These are phyloP conservation scores for Agroathelia rolfsii DNA, from an alignment of 1,284 basidiomycete species.

Conservation along the genomic window DNA sequence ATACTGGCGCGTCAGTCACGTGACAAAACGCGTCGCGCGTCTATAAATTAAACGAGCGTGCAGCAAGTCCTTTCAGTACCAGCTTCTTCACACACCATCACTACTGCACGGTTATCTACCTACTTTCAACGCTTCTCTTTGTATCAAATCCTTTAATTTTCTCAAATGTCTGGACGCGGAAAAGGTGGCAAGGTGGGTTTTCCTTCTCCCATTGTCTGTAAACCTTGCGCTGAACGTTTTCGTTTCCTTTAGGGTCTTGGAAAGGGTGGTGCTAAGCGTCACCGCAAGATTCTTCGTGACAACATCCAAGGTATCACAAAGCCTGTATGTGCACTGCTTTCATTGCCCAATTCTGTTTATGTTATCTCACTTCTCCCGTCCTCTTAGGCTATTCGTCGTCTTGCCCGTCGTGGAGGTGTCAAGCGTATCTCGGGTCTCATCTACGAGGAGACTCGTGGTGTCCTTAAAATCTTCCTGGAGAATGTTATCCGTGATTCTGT, in stretches of 20 bases:
- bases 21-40: too few relatives aligned
- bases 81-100: too few relatives aligned
- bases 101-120: too few relatives aligned
- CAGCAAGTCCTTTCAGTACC: too few relatives aligned
- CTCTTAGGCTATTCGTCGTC: conserved; percentile 84
- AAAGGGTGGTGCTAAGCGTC: conserved; percentile 85
- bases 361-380: conserved; percentile 62
- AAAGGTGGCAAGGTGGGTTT: conserved; percentile 49
- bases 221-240: background rate
- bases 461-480: conserved; percentile 88
- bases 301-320: conserved; percentile 75
- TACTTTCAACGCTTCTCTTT: too few relatives aligned
- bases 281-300: conserved; percentile 81
- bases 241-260: conserved; percentile 50
- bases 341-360: conserved; percentile 2
- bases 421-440: conserved; percentile 91
- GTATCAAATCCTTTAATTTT: too few relatives aligned
- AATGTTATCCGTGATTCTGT: conserved; percentile 88
- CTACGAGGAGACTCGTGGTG: conserved; percentile 92
- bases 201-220: conserved; percentile 4
- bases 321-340: conserved; percentile 23
- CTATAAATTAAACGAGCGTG: too few relatives aligned
- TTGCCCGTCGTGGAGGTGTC: conserved; percentile 91
- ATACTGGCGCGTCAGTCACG: too few relatives aligned
- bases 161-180: conserved; percentile 70